Base-by-base conservation (phyloP, 768 basidiomycete genomes). In the Mycena epipterygia region DNA sequence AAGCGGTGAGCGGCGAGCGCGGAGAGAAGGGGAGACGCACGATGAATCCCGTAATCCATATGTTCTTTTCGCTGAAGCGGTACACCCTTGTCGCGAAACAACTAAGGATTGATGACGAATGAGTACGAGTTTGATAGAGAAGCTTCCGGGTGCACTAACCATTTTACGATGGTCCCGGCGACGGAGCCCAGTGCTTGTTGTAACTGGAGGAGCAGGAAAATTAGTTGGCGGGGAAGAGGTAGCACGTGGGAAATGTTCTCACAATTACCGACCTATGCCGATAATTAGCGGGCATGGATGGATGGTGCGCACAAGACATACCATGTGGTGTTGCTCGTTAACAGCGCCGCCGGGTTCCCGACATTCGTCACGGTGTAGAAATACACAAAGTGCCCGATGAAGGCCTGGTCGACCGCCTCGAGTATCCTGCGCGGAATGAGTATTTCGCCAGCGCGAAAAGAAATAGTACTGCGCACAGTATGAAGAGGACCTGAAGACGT, bases 11-110 rank as follows among this genome's bases (percentile, higher is more conserved):
- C 27, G 25, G 56, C 33, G 55, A 62, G 62, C n/a, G 68, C 21
- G 56, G 5, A 17, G 58, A 39, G 21, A 30, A 59, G 12, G 64
- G 23, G 30, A 16, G n/a, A 81, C 88, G 78, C 64, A 91, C 90
- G 64, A 91, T 84, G 46, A 88, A 68, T 5, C 81, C 84, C 1
- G 89, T 89, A 25, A 91, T 81, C 71, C 75, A 86, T 23, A 85
- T 75, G 70, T 91, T 92, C 37, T 83, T 80, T 39, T 85, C 81
- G 80, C 91, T 91, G 72, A 92, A 92, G 79, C 90, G 79, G 88
- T 89, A 92, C 25, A 92, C 91, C 30, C 90, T 85, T 59, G 90
- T 76, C 0, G 84, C 86, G 65, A 91, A 91, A 57, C 85, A 84
- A 35, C 90, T 91, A 23, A 23, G 35, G 27, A 37, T 41, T 16